phyloP scores from a whole-genome alignment of 768 basidiomycete genomes.

The Boletus insuetus region DNA sequence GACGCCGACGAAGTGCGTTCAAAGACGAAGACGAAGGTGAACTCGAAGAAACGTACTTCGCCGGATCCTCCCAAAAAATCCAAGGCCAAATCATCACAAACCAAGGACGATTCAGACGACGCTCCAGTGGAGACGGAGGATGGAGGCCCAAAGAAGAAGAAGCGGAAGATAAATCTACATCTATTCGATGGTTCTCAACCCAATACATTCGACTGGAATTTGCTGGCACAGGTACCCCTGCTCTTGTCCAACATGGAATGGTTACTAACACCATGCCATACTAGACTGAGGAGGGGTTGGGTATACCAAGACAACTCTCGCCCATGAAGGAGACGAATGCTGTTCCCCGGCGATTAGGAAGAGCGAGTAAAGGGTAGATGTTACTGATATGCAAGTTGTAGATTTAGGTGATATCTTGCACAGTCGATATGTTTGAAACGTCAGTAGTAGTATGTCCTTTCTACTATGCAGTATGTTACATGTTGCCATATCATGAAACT shows the following conservation, averaged over 20 bases:
- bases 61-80: conserved; percentile 22
- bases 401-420: neutral
- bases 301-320: conserved; percentile 66
- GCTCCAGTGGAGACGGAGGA: conserved; percentile 23
- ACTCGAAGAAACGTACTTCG: conserved; percentile 17
- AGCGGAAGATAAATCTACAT: conserved; percentile 55
- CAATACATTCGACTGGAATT: conserved; percentile 44
- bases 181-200: conserved; percentile 47
- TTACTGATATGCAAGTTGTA: neutral
- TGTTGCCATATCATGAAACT: conserved; percentile 89
- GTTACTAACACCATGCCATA: neutral
- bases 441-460: neutral
- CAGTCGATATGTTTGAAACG: neutral
- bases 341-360: conserved; percentile 44
- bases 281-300: conserved; percentile 42
- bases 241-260: neutral
- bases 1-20: conserved; percentile 11
- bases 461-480: neutral
- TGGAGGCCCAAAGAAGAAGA: conserved; percentile 56
- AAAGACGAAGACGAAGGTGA: conserved; percentile 18
- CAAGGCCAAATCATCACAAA: conserved; percentile 14
- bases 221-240: conserved; percentile 37
- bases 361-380: conserved; percentile 24
- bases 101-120: conserved; percentile 18
- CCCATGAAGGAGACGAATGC: conserved; percentile 58